Evolutionary conservation across 2,329 filamentous ascomycete genomes (phyloP), one percentile per base, ranked within the genome.

Genomic region (Magnaporthiopsis incrustans): DNA sequence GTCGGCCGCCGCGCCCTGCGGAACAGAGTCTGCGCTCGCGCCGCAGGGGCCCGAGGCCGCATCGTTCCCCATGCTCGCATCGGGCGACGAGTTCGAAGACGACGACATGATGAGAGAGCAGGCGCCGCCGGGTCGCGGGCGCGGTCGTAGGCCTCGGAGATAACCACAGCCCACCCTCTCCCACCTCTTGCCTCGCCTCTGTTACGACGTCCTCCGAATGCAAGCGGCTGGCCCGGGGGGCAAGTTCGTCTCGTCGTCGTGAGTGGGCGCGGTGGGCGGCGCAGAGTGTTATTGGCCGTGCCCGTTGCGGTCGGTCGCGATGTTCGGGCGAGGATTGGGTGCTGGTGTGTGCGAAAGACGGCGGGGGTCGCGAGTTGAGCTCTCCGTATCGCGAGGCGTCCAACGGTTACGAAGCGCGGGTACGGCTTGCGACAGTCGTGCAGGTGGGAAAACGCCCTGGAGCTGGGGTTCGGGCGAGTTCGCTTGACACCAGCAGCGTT

Each of bases 11-110:
- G 59, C 65, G 66, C 60, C 62, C 69, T 25, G 67, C 67, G 2
- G 66, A 61, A 33, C 64, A 60, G 3, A 64, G 10, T 53, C 44
- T 11, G 44, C 44, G n/a, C 44, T 53, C 44, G 38, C 60, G 60
- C 25, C 26, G 59, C 33, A 33, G 59, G 59, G 38, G 25, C 69
- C 66, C 57, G 63, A 38, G 57, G 56, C 59, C 30, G 68, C 59
- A 59, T 70, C 69, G 27, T 71, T 69, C 56, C 68, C 68, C 70
- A 72, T 72, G 58, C 70, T 70, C 61, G 69, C 71, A 64, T 72
- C 70, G 53, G 70, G 68, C 7, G 70, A 67, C 22, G 70, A 70
- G 30, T 67, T 69, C 58, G 71, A 70, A 10, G 69, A 70, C 4
- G 70, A 70, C 30, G 71, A 71, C 71, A 73, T 72, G 14, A 57